These are phyloP conservation scores for Vitis amurensis DNA, from an alignment of 164 flowering plant species.

Conservation along the genomic window DNA sequence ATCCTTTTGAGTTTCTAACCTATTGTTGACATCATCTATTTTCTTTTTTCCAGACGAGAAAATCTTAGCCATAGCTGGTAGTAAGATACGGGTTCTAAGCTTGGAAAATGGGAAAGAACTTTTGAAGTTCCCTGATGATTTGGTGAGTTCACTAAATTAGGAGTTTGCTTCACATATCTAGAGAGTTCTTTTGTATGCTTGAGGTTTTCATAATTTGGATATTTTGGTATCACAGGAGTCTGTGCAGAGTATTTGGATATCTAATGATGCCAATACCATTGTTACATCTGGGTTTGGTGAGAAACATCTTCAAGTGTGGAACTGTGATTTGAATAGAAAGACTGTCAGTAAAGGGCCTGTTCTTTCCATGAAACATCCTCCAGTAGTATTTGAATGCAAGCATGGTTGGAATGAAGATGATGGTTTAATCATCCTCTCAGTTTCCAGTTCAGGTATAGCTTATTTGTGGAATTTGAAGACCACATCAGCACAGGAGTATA, in stretches of 20 bases:
- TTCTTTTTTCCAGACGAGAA: conserved; percentile 30
- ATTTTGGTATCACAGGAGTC: conserved; percentile 17
- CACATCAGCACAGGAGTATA: conserved; percentile 19
- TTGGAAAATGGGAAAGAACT: conserved; percentile 31
- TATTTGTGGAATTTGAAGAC: conserved; percentile 37
- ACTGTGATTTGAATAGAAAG: conserved; percentile 19
- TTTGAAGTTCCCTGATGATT: conserved; percentile 24
- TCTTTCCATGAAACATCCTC: conserved; percentile 35
- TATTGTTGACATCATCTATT: not conserved
- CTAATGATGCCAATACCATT: conserved; percentile 33
- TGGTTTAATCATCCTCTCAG: conserved; percentile 29
- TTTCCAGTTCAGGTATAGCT: conserved; percentile 33
- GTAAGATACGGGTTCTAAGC: conserved; percentile 25
- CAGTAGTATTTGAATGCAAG: conserved; percentile 30
- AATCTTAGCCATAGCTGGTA: conserved; percentile 29
- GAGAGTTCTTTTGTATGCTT: not conserved
- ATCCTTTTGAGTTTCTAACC: not conserved
- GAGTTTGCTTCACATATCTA: not conserved
- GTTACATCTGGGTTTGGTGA: conserved; percentile 32
- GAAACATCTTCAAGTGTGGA: conserved; percentile 41
- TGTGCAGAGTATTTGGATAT: conserved; percentile 18
- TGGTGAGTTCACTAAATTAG: conserved; percentile 17
- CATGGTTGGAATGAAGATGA: conserved; percentile 18
- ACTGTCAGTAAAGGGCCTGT: conserved; percentile 18
- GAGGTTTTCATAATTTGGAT: not conserved